A percentile compares a stretch with the other conserved stretches of the same genome.
These are phyloP conservation scores for Capsicum baccatum DNA, from an alignment of 257 asterid genomes.

Conservation along the genomic window DNA sequence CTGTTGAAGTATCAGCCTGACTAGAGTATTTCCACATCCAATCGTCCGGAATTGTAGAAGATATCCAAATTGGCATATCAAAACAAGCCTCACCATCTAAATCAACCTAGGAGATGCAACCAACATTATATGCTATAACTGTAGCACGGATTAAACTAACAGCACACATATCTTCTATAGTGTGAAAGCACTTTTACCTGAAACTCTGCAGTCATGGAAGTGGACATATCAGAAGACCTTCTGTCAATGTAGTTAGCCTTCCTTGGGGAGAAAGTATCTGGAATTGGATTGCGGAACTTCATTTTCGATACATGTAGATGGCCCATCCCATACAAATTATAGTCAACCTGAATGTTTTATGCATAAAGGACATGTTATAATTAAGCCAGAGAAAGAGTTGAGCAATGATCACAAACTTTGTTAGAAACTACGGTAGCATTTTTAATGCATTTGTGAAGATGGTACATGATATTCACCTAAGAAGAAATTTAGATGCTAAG, in stretches of 20 bases:
- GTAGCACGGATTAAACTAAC: slow-evolving; percentile 31
- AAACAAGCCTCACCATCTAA: slow-evolving; percentile 43
- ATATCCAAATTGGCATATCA: slow-evolving; percentile 63
- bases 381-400: not conserved
- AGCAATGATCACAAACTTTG: not conserved
- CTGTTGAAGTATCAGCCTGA: slow-evolving; percentile 52
- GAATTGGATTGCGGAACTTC: slow-evolving; percentile 88
- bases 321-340: slow-evolving; percentile 95
- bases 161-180: not conserved
- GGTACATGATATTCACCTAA: slow-evolving; percentile 5
- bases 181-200: slow-evolving; percentile 46
- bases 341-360: slow-evolving; percentile 69
- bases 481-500: not conserved
- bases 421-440: slow-evolving; percentile 6
- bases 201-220: slow-evolving; percentile 41
- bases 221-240: slow-evolving; percentile 42
- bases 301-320: slow-evolving; percentile 80
- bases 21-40: slow-evolving; percentile 70
- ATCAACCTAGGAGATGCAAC: slow-evolving; percentile 63
- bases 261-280: slow-evolving; percentile 56
- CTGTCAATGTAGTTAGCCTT: slow-evolving; percentile 43
- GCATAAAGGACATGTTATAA: not conserved
- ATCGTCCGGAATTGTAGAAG: slow-evolving; percentile 81
- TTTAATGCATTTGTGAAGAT: slow-evolving; percentile 13
- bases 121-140: slow-evolving; percentile 32